A percentile compares a stretch with the other conserved stretches of the same genome.
Evolutionary conservation across 1,139 yeast species (phyloP).

Genomic region (Candida buenavistaensis): DNA sequence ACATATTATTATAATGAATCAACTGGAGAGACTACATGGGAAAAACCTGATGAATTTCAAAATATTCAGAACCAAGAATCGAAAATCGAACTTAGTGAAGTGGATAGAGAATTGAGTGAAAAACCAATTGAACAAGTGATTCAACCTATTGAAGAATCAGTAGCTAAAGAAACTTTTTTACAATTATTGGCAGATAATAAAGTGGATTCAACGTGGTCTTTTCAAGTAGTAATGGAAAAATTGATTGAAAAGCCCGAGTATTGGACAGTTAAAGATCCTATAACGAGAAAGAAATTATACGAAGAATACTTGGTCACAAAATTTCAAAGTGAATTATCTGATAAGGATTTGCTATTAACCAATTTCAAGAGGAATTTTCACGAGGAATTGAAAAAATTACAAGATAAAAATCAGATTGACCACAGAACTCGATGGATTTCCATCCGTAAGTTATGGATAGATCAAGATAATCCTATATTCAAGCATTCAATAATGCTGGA

Average conservation of each 20-base stretch:
- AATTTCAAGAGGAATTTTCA: conserved; percentile 56
- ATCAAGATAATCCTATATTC: conserved; percentile 66
- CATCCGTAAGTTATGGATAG: conserved; percentile 44
- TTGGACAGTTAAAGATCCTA: conserved; percentile 67
- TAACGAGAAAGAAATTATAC: conserved; percentile 59
- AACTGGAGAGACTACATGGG: conserved; percentile 80
- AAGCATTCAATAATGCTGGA: conserved; percentile 63
- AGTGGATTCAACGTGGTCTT: conserved; percentile 78
- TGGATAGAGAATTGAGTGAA: conserved; percentile 15
- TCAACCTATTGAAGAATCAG: conserved; percentile 5
- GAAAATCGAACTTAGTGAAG: conserved; percentile 7
- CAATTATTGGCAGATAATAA: conserved; percentile 50
- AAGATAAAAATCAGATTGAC: conserved; percentile 38
- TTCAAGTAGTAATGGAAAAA: conserved; percentile 62
- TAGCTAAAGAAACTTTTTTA: conserved; percentile 47
- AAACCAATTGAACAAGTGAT: conserved; percentile 13
- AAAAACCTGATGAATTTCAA: conserved; percentile 48
- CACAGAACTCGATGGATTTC: conserved; percentile 70
- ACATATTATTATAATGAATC: conserved; percentile 69
- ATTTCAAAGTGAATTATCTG: conserved; percentile 53
- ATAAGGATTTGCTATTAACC: conserved; percentile 53
- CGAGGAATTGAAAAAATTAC: conserved; percentile 43
- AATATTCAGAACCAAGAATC: conserved; percentile 17
- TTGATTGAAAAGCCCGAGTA: conserved; percentile 62
- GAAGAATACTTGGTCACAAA: conserved; percentile 62